phyloP scores from a whole-genome alignment of 75 land plant species.

The Pinus albicaulis region DNA sequence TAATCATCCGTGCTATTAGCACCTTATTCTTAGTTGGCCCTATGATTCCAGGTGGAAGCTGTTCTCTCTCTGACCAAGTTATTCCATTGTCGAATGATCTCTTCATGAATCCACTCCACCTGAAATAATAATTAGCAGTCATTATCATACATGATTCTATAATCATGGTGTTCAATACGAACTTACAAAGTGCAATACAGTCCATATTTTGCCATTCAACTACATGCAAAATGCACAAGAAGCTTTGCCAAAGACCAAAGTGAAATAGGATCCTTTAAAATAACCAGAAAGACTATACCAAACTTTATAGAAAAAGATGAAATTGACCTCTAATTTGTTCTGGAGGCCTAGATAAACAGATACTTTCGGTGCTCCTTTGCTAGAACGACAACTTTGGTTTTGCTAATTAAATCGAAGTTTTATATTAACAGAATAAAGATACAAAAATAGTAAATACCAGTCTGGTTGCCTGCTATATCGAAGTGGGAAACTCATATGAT shows the following conservation, averaged over 20 bases:
- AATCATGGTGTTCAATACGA: neutral
- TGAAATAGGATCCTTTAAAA: neutral
- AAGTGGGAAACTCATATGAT: too few species aligned
- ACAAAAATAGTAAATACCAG: too few species aligned
- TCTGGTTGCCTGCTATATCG: too few species aligned
- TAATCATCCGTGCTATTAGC: neutral
- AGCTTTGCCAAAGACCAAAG: neutral
- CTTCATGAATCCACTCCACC: conserved; percentile 98
- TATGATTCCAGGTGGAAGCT: conserved; percentile 96
- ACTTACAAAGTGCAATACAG: neutral
- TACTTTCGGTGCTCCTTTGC: too few species aligned
- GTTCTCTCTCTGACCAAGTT: conserved; percentile 85
- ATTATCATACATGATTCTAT: neutral
- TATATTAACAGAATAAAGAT: too few species aligned
- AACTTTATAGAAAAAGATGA: neutral
- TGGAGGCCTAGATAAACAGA: too few species aligned
- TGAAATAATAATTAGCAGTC: conserved; percentile 18
- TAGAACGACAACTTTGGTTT: too few species aligned
- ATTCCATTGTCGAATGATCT: conserved; percentile 80
- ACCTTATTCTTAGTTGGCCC: conserved; percentile 98
- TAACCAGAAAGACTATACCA: neutral
- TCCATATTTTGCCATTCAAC: neutral
- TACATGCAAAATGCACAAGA: neutral
- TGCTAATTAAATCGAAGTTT: too few species aligned
- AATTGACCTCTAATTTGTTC: neutral